Evolutionary conservation across 116 monocot species (phyloP).

Genomic region (Papilionanthe hybrid): DNA sequence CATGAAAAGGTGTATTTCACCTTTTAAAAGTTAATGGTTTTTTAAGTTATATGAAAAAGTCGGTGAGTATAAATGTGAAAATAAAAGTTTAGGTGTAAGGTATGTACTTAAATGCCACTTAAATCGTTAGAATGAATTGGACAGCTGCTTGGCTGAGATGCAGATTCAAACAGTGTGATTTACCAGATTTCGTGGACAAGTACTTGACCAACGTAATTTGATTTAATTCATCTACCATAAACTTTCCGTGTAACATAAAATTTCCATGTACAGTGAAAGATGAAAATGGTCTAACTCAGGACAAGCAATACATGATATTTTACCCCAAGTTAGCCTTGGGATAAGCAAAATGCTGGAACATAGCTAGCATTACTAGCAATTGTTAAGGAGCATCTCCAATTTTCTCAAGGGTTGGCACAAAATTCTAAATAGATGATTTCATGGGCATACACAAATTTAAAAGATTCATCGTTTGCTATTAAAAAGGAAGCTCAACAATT

Average conservation of each 20-base stretch:
- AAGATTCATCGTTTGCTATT: neutral
- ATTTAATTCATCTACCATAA: no score
- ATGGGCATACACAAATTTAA: neutral
- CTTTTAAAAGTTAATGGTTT: no score
- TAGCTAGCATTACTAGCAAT: neutral
- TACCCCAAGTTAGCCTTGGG: neutral
- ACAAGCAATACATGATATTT: neutral
- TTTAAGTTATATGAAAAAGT: no score
- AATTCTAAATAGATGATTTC: neutral
- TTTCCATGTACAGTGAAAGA: neutral
- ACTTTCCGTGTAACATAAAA: neutral
- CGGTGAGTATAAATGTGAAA: no score
- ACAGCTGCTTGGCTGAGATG: neutral
- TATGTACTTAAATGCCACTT: no score
- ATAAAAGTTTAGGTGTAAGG: no score
- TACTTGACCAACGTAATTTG: neutral
- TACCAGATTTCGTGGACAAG: neutral
- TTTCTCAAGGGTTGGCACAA: neutral
- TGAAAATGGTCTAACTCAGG: neutral
- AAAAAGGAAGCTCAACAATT: neutral
- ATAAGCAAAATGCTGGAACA: neutral
- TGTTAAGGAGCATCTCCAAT: neutral
- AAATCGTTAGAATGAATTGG: no score
- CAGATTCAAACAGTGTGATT: neutral
- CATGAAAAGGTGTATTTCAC: no score